Evolutionary conservation across 306 rosid genomes (phyloP), one percentile per base, ranked within the genome.

Genomic region (Nissolia schottii): DNA sequence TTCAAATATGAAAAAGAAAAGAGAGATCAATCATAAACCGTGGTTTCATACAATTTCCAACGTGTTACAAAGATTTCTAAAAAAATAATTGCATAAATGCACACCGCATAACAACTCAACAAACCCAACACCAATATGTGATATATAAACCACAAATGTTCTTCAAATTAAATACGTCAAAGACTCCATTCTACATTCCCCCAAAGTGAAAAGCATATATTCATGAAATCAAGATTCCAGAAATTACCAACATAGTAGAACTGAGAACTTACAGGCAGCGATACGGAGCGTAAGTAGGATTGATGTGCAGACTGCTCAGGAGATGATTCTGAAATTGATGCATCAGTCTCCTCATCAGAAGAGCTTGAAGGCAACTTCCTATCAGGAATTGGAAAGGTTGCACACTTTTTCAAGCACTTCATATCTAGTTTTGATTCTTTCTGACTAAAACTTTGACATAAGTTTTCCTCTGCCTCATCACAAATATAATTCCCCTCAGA

Each of bases 261-360:
- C 19, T 14, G 2, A 57, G 25, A 69, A 75, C 97, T 89, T 82
- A 94, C 97, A 9, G 96, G 96, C 76, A 86, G 74, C 37, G 98
- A 89, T 28, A 83, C 45, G 0, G 96, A 83, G 9, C 90, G 85
- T 10, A 80, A 53, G 82, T 12, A 83, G 59, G 77, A 59, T 54
- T 72, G 90, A 35, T 49, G 83, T 20, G 41, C 37, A 67, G 79
- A 68, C 41, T 84, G 85, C 72, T 72, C 74, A 63, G 77, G 72
- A 1, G 8, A 50, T 13, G 77, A 73, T 61, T 71, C 80, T 31
- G 27, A 58, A 38, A 28, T 40, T 3, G 83, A 64, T 32, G 45
- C 19, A 80, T 82, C 72, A 16, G 72, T 82, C 40, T 82, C 83
- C 73, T 46, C 38, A 2, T 78, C 80, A 7, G 85, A 68, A 15